Conservation (phyloP, 257 asterid genomes). For the Penstemon barbatus region DNA sequence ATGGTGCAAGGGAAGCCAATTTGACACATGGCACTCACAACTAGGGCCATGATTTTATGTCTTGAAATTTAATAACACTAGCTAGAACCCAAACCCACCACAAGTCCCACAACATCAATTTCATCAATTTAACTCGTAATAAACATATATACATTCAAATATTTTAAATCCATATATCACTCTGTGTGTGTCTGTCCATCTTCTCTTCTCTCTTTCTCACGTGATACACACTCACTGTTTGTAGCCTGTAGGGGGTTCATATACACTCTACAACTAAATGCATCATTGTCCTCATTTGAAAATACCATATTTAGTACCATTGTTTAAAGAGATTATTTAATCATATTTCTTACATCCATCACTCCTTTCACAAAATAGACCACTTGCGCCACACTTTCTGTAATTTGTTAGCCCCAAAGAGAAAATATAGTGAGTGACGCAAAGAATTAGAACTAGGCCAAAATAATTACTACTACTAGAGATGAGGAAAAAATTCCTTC, state of each 20-base stretch:
- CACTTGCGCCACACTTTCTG: too few relatives aligned
- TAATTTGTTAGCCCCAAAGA: too few relatives aligned
- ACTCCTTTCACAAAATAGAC: too few relatives aligned
- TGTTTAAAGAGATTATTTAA: not conserved
- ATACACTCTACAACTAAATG: not conserved
- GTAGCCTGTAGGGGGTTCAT: not conserved
- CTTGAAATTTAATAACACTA: constrained; percentile 42
- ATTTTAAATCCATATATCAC: too few relatives aligned
- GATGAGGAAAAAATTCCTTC: too few relatives aligned
- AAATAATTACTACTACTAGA: too few relatives aligned
- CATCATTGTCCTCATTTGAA: constrained; percentile 7
- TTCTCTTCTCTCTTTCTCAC: constrained; percentile 30
- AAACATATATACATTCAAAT: too few relatives aligned
- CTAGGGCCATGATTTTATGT: constrained; percentile 50
- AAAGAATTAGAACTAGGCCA: too few relatives aligned
- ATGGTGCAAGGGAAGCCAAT: constrained; percentile 18
- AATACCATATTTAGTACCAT: not conserved
- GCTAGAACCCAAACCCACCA: constrained; percentile 12
- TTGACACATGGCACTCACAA: constrained; percentile 35
- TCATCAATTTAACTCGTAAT: too few relatives aligned
- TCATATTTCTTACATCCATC: too few relatives aligned
- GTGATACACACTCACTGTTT: constrained; percentile 41
- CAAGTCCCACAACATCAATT: constrained; percentile 1
- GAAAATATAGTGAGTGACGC: too few relatives aligned
- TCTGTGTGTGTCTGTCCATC: constrained; percentile 12